Percentiles rank a stretch among this genome's conserved stretches.
phyloP scores from a whole-genome alignment of 768 basidiomycete species.

The Lentinus tigrinus region DNA sequence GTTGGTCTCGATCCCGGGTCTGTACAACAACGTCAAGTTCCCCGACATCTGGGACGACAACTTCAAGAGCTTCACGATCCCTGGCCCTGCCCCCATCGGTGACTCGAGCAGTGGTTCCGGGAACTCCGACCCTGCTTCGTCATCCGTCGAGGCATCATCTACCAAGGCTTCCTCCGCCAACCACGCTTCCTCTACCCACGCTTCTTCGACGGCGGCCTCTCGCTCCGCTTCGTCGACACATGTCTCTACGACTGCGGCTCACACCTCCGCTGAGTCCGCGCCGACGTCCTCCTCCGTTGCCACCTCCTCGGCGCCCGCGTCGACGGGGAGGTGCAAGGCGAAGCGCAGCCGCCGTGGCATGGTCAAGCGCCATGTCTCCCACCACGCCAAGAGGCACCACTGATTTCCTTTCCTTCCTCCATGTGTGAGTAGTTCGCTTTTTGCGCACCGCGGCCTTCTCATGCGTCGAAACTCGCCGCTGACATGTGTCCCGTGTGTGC shows the following conservation, averaged over 20 bases:
- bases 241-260: constrained; percentile 2
- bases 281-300: constrained; percentile 7
- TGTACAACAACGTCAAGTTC: constrained; percentile 25
- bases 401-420: constrained; percentile 15
- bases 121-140: background rate
- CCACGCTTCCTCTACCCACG: constrained; percentile 9
- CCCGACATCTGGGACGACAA: constrained; percentile 28
- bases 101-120: constrained; percentile 11
- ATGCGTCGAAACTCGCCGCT: background rate
- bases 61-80: constrained; percentile 23
- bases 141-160: background rate
- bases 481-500: background rate
- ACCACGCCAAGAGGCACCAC: constrained; percentile 24
- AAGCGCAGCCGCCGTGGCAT: constrained; percentile 21
- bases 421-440: constrained; percentile 8
- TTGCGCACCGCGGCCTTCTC: background rate
- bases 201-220: constrained; percentile 5
- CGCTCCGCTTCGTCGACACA: constrained; percentile 10
- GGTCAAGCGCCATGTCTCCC: constrained; percentile 20
- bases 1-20: constrained; percentile 25
- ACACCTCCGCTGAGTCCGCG: constrained; percentile 1
- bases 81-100: constrained; percentile 23
- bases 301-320: constrained; percentile 13
- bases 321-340: constrained; percentile 15
- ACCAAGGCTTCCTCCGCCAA: constrained; percentile 2